Base-by-base conservation (phyloP, 169 alveolate genomes). In the Haemoproteus tartakovskyi region DNA sequence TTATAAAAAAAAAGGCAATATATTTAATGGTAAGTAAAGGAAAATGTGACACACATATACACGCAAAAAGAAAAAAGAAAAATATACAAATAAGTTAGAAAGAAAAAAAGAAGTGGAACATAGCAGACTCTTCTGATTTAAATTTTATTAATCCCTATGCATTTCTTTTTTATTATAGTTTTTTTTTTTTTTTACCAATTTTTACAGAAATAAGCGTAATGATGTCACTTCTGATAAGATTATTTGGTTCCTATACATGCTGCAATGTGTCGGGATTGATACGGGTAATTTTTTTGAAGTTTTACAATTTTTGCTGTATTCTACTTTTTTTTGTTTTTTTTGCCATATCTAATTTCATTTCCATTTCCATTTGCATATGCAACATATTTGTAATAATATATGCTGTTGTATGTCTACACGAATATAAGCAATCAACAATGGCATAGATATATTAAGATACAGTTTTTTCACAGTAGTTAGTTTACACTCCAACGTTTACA, bases 171-270 rank as follows among this genome's bases (percentile, higher is more conserved):
- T 3, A 30, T 19, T 48, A 30, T 24, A 2, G 16, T 9, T 27
- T 3, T 27, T 14, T 38, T 5, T 38, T n/a, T 60, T 19, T 9
- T 18, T 21, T 40, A 26, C 37, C 50, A 37, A 19, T 22, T 11
- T 47, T 43, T 27, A 24, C 40, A 67, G 82, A 67, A 4, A 14
- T 67, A 6, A 38, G 74, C 16, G 45, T 48, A 38, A 67, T 67
- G 82, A 11, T 67, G 47, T 38, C 54, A 29, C 37, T 67, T 16
- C 46, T 67, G 52, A 54, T 67, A 56, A 67, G 56, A 33, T 67
- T 52, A 37, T 51, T 67, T 16, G 45, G 82, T 36, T 40, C 60
- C 33, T 67, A 67, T 33, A 3, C 56, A 48, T 45, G 37, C 19
- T 67, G 70, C 51, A 12, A 59, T 27, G 27, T 48, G 6, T 16